Base-by-base conservation (phyloP, 2,329 filamentous ascomycete genomes). In the Calonectria pseudoturangicola region DNA sequence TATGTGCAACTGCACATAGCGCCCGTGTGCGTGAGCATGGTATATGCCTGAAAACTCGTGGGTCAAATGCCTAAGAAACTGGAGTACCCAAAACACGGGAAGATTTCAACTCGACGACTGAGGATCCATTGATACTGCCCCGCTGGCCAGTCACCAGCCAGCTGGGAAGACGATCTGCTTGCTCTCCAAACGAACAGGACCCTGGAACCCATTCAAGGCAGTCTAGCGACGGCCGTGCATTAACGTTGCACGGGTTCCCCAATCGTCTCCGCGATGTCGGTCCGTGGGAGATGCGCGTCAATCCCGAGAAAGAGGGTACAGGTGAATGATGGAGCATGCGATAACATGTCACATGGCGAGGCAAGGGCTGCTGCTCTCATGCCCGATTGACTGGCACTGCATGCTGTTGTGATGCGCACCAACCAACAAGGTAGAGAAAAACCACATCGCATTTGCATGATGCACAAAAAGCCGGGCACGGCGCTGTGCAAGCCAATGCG, bases 181-280 rank as follows among this genome's bases (percentile, higher is more conserved):
- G 33, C 41, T 33, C 25, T 54, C 30, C 28, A 21, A 18, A 68
- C 70, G 70, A 71, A 71, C 70, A 58, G 65, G 70, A 72, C 70
- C 70, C 65, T 72, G 48, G 58, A 48, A 47, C 27, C 64, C 28
- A 68, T 65, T 60, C 27, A 41, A 45, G 36, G 28, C 39, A 25
- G 39, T 50, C 64, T 58, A 47, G 25, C 15, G 21, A 45, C 47
- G 58, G 56, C 50, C 58, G 70, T 68, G 58, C 65, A 68, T 58
- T 51, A 58, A 71, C 45, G 48, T 56, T 30, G 39, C 36, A 65
- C 60, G 60, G 60, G 68, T 27, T 30, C 41, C 62, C 12, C 18
- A 13, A 41, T 21, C 21, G 30, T 45, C 48, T 70, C 60, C 28
- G 43, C 50, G 30, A 51, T 48, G 47, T 41, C 16, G 67, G 30